Conservation (phyloP, 2,329 filamentous ascomycete genomes). For the Claviceps humidiphila region DNA sequence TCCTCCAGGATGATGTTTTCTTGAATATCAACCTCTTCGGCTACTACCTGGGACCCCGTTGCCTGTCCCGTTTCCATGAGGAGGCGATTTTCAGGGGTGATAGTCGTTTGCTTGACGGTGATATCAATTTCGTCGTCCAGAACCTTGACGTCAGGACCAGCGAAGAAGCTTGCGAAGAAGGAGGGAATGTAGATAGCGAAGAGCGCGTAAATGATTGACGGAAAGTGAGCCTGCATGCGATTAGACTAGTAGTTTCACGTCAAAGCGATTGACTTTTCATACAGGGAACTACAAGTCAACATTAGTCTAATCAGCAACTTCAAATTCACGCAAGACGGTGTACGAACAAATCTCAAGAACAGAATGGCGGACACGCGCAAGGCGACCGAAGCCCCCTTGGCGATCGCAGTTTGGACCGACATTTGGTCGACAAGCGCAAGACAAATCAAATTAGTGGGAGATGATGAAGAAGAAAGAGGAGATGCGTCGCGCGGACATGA, state of each 20-base stretch:
- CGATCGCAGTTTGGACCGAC: slow-evolving; percentile 16
- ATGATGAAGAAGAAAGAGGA: not conserved
- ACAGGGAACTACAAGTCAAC: slow-evolving; percentile 21
- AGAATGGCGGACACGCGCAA: slow-evolving; percentile 23
- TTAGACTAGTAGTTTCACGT: slow-evolving; percentile 4
- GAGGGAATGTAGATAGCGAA: slow-evolving; percentile 53
- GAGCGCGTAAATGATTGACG: slow-evolving; percentile 45
- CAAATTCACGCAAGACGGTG: not conserved
- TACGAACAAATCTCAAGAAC: slow-evolving; percentile 25
- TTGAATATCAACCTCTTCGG: slow-evolving; percentile 44
- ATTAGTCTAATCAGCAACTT: slow-evolving; percentile 5
- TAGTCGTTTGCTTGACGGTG: slow-evolving; percentile 33
- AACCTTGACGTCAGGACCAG: slow-evolving; percentile 42
- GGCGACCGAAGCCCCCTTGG: slow-evolving; percentile 23
- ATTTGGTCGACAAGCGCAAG: slow-evolving; percentile 1
- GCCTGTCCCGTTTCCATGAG: slow-evolving; percentile 19
- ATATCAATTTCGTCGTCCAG: slow-evolving; percentile 49
- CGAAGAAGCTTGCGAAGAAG: slow-evolving; percentile 45
- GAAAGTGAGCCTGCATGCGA: slow-evolving; percentile 21
- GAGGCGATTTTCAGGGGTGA: slow-evolving; percentile 14
- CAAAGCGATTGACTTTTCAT: slow-evolving; percentile 7
- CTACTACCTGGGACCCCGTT: slow-evolving; percentile 22
- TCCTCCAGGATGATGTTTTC: slow-evolving; percentile 49
- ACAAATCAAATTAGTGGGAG: not conserved
- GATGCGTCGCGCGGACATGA: not conserved